Evolutionary conservation across 1,139 yeast species (phyloP), one percentile per base, ranked within the genome.

Genomic region (Scheffersomyces stambukii): DNA sequence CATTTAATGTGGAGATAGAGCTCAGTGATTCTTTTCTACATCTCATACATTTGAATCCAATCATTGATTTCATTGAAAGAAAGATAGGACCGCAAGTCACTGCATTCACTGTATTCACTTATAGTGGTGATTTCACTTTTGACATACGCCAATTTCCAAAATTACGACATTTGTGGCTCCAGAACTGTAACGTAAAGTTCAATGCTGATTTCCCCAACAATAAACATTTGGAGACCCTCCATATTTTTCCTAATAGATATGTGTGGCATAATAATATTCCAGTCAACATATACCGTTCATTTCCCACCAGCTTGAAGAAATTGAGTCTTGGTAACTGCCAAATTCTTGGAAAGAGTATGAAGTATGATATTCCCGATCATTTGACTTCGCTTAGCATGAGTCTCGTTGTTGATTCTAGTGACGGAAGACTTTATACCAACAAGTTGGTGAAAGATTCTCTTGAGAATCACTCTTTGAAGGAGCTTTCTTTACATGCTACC

Each of bases 1-100:
- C 31, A 5, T 47, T 38, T 26, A 30, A 50, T 30, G 26, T 53
- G 4, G 59, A 53, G 28, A 15, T 52, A 11, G 57, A 51, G 28
- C 41, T 53, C 25, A 48, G 48, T 18, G 43, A 49, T 3, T 50
- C 42, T 4, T 32, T 49, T 6, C 31, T 41, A 22, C 42, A 40
- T 12, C 22, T 50, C 9, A 33, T 32, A 19, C 13, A 24, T 16
- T 23, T 47, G 4, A n/a, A n/a, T n/a, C n/a, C n/a, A n/a, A n/a
- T n/a, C n/a, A n/a, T n/a, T n/a, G n/a, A n/a, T n/a, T 23, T 48
- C 8, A 27, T 32, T 8, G 16, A 19, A 3, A 13, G 35, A 4
- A 17, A 16, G 4, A 17, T 35, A 7, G 27, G 38, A 4, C 15
- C 18, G 10, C 32, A 12, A 6, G 20, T 34, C 16, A 21, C 10